Evolutionary conservation across 768 basidiomycete species (phyloP).

Genomic region (Lanmaoa rubissima): DNA sequence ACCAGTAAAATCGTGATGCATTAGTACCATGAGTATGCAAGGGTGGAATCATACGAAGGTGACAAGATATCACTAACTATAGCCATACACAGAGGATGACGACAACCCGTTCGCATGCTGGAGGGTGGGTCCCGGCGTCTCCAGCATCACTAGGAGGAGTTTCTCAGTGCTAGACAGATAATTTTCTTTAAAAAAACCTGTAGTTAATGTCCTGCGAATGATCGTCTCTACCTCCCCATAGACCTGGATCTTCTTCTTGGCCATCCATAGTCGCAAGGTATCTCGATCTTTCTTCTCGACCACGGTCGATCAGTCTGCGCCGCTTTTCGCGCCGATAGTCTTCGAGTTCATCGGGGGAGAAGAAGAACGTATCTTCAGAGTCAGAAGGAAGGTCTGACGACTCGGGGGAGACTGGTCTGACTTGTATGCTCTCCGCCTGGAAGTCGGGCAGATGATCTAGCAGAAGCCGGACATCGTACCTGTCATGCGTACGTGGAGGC

Average conservation of each 20-base stretch:
- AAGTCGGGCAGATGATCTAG: conserved; percentile 47
- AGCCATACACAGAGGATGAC: too few species aligned
- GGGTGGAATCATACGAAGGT: too few species aligned
- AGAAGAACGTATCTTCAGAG: conserved; percentile 81
- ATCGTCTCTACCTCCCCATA: conserved; percentile 71
- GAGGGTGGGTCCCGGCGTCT: too few species aligned
- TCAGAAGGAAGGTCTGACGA: conserved; percentile 90
- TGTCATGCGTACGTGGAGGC: conserved; percentile 34
- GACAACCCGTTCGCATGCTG: too few species aligned
- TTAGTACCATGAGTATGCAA: too few species aligned
- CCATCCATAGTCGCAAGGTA: conserved; percentile 49
- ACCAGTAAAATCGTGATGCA: too few species aligned
- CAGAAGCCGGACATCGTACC: conserved; percentile 80
- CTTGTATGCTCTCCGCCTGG: background rate
- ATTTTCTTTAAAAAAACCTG: too few species aligned
- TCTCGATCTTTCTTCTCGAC: conserved; percentile 63
- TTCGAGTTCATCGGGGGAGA: conserved; percentile 62
- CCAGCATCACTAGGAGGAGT: too few species aligned
- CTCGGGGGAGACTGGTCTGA: too few species aligned
- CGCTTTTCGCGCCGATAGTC: conserved; percentile 70
- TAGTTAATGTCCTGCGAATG: background rate
- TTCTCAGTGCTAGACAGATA: too few species aligned
- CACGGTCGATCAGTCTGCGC: conserved; percentile 54
- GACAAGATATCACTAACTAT: too few species aligned
- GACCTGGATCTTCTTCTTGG: conserved; percentile 40